A percentile compares a stretch with the other conserved stretches of the same genome.
Conservation (phyloP, 352 stramenopile species). For the Phytophthora pluvialis region DNA sequence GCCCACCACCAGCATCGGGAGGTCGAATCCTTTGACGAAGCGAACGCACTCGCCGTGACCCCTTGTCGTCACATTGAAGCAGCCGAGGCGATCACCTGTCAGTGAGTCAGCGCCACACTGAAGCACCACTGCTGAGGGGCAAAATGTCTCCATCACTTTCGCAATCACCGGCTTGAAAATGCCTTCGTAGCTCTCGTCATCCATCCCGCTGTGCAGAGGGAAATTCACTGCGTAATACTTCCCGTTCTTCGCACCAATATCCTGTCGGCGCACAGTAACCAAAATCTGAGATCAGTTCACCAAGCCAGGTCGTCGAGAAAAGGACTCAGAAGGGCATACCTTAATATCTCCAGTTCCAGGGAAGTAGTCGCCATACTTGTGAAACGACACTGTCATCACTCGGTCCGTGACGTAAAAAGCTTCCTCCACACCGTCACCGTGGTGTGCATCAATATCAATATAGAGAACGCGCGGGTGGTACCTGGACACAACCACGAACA, state of each 20-base stretch:
- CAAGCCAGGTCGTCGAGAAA: background rate
- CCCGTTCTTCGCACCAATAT: constrained; percentile 93
- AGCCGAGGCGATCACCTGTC: constrained; percentile 96
- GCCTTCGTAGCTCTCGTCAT: constrained; percentile 94
- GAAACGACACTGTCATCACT: constrained; percentile 98
- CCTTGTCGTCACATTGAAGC: constrained; percentile 96
- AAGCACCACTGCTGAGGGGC: constrained; percentile 93
- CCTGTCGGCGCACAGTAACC: constrained; percentile 30
- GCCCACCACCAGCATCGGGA: constrained; percentile 83
- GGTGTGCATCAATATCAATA: constrained; percentile 99
- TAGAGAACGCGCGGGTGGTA: constrained; percentile 96
- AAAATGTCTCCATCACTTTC: constrained; percentile 92
- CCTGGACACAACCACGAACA: constrained; percentile 95
- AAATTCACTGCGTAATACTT: constrained; percentile 98
- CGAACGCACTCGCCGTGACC: constrained; percentile 77
- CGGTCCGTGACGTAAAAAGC: constrained; percentile 96
- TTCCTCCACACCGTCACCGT: constrained; percentile 98
- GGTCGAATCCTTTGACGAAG: constrained; percentile 84
- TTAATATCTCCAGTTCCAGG: constrained; percentile 95
- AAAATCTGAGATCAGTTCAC: background rate
- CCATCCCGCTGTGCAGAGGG: constrained; percentile 95
- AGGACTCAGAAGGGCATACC: constrained; percentile 6
- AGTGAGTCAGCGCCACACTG: constrained; percentile 98
- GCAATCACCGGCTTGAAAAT: constrained; percentile 98
- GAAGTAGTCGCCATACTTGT: constrained; percentile 99